Percentiles rank a stretch among this genome's conserved stretches.
Evolutionary conservation across 139 green algal species (phyloP).

Genomic region (Chlorokybus atmophyticus): DNA sequence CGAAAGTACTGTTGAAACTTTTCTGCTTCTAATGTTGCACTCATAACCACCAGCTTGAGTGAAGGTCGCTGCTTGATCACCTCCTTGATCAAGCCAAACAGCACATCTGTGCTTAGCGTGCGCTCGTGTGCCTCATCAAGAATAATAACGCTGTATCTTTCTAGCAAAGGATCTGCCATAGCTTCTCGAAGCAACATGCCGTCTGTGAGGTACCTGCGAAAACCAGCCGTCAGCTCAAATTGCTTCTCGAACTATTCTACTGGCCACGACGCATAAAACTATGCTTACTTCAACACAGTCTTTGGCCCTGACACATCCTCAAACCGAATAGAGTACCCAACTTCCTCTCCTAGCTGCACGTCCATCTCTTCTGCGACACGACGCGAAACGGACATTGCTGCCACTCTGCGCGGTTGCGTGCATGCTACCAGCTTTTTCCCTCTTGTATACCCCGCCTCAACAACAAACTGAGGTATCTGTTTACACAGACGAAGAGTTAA

Average conservation of each 20-base stretch:
- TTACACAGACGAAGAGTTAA: too few species aligned
- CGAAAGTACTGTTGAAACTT: constrained; percentile 98
- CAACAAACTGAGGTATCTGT: constrained; percentile 95
- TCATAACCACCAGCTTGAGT: constrained; percentile 99
- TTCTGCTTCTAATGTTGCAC: constrained; percentile 93
- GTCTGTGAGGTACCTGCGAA: constrained; percentile 37
- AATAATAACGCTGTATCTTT: constrained; percentile 55
- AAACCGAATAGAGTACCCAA: constrained; percentile 76
- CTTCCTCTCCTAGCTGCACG: constrained; percentile 38
- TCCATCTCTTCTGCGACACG: constrained; percentile 52
- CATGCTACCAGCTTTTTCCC: constrained; percentile 48
- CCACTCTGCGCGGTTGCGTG: constrained; percentile 44
- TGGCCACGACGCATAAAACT: not conserved
- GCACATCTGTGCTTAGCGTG: constrained; percentile 69
- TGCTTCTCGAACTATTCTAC: too few species aligned
- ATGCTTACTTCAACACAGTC: constrained; percentile 60
- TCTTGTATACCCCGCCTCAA: constrained; percentile 65
- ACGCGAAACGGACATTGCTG: constrained; percentile 39
- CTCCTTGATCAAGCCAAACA: constrained; percentile 79
- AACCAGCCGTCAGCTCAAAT: too few species aligned
- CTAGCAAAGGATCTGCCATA: constrained; percentile 42
- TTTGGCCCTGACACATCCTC: constrained; percentile 54
- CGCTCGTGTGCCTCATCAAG: constrained; percentile 78
- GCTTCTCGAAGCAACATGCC: constrained; percentile 48
- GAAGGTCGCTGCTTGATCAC: constrained; percentile 65